Base-by-base conservation (phyloP, 2,329 filamentous ascomycete species). In the Stagonosporopsis chrysanthemi region DNA sequence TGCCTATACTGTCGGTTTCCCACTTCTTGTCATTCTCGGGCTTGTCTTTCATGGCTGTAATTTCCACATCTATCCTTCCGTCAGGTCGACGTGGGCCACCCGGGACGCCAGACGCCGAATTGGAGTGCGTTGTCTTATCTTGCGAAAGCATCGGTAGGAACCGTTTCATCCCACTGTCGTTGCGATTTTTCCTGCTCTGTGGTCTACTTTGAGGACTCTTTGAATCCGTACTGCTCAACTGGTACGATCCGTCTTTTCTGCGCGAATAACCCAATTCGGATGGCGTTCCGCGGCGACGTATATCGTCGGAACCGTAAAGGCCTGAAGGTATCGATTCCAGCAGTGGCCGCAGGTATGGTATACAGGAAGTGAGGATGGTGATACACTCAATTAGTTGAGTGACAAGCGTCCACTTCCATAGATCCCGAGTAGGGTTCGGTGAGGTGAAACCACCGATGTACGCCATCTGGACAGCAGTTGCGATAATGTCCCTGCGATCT, bases 371-470 rank as follows among this genome's bases (percentile, higher is more conserved):
- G 36, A 75, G 57, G 22, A 75, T 74, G 0, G 72, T 75, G 33
- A 74, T 70, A 58, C 71, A 75, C 58, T 73, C 65, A 22, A 75
- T 67, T 38, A 75, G 63, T 35, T 75, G 73, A 6, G 72, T 67
- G 15, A 69, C 51, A 2, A 75, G 63, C 14, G 71, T 74, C 73
- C 72, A 75, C 48, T 72, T 74, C 72, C 72, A 75, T 1, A 75
- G 60, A 26, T 67, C 63, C 46, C 56, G 64, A 14, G 73, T 75
- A 8, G 64, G 66, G 29, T 74, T 68, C 0, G 42, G 28, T 5
- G 72, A 72, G 3, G 60, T 39, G 51, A 74, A 74, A 8, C 65
- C 66, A 19, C 59, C 41, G 2, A 67, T 56, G 41, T 74, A 75
- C n/a, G 62, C 61, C 41, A 75, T 62, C 45, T 75, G 73, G n/a